Conservation (phyloP, 495 filamentous ascomycete species). For the Xylaria flabelliformis region DNA sequence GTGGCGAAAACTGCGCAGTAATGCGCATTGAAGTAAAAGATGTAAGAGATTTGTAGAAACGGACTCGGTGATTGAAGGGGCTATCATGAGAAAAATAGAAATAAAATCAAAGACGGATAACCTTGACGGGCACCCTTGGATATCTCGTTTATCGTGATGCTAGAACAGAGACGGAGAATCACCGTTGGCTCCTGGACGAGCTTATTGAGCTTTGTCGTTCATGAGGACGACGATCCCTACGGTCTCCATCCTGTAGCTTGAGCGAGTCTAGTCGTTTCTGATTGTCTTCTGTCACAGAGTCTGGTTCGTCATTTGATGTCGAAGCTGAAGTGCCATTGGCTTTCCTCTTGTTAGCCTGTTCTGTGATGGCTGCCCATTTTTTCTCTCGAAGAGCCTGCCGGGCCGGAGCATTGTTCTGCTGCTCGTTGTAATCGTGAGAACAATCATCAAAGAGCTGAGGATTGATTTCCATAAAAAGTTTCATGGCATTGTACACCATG, state of each 20-base stretch:
- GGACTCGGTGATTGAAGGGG: constrained; percentile 33
- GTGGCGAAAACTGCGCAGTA: constrained; percentile 33
- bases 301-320: constrained; percentile 67
- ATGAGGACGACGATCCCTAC: constrained; percentile 53
- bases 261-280: constrained; percentile 83
- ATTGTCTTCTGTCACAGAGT: constrained; percentile 79
- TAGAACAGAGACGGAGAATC: constrained; percentile 26
- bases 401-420: constrained; percentile 85
- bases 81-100: constrained; percentile 32
- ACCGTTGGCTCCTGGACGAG: constrained; percentile 58
- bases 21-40: constrained; percentile 38
- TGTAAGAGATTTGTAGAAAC: constrained; percentile 38
- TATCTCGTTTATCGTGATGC: constrained; percentile 6
- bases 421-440: constrained; percentile 96
- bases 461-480: constrained; percentile 99
- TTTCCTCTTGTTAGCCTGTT: constrained; percentile 72
- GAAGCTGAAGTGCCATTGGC: constrained; percentile 42
- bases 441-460: constrained; percentile 98
- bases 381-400: constrained; percentile 75
- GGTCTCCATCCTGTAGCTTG: constrained; percentile 74
- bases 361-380: constrained; percentile 85
- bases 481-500: constrained; percentile 99
- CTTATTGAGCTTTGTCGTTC: constrained; percentile 59
- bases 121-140: constrained; percentile 17
- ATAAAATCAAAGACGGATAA: constrained; percentile 8